These are phyloP conservation scores for Psidium guajava DNA, from an alignment of 345 rosid genomes.

Conservation along the genomic window DNA sequence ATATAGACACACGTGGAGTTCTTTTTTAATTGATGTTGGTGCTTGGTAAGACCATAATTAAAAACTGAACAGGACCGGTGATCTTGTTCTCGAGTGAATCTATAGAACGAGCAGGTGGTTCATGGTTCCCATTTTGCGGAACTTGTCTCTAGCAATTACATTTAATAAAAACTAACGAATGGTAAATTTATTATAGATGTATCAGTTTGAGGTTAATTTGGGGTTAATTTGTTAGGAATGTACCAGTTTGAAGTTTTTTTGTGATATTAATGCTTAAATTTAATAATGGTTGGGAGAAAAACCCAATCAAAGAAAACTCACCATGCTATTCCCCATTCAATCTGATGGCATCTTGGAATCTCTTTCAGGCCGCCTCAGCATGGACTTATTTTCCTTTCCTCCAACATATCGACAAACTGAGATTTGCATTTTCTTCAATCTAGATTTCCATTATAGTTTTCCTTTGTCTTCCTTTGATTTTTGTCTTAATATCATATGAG, in stretches of 20 bases:
- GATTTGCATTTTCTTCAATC: background rate
- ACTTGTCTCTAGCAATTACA: too few relatives aligned
- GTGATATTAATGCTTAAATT: background rate
- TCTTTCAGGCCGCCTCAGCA: background rate
- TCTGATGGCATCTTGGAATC: background rate
- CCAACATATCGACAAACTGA: background rate
- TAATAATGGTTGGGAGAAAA: background rate
- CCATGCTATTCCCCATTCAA: background rate
- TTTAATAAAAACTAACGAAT: too few relatives aligned
- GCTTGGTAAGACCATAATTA: background rate
- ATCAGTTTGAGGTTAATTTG: too few relatives aligned
- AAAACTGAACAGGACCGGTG: background rate
- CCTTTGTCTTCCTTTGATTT: background rate
- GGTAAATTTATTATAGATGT: too few relatives aligned
- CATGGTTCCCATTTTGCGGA: too few relatives aligned
- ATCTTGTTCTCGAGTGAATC: too few relatives aligned
- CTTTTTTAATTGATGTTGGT: too few relatives aligned
- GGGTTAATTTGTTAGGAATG: too few relatives aligned
- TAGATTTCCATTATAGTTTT: background rate
- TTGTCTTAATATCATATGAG: background rate
- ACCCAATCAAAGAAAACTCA: background rate
- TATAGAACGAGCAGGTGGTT: too few relatives aligned
- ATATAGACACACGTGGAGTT: background rate
- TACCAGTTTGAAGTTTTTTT: too few relatives aligned
- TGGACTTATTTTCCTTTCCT: background rate